Conservation (phyloP, 257 asterid genomes). For the Echium plantagineum region DNA sequence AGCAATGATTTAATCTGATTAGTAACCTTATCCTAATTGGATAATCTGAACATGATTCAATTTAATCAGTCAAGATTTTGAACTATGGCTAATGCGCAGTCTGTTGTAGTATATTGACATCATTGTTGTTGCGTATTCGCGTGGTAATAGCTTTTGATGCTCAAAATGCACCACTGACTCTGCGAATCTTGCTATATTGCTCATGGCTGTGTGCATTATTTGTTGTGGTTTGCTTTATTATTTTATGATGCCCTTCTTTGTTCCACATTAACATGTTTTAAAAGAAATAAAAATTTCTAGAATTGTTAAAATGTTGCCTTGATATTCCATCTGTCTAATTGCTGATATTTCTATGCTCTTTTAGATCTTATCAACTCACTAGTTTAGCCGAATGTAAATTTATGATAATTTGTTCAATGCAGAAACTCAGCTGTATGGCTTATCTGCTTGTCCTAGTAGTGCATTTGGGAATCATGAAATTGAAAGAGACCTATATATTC, state of each 20-base stretch:
- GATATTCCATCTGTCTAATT: background rate
- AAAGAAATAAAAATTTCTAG: too few species aligned
- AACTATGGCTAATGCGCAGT: background rate
- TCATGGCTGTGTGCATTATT: too few species aligned
- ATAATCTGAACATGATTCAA: too few species aligned
- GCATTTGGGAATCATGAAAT: conserved; percentile 76
- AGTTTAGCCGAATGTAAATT: too few species aligned
- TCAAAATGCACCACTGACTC: background rate
- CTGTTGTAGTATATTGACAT: background rate
- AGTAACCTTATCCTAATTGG: too few species aligned
- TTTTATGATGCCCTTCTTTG: too few species aligned
- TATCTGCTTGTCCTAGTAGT: conserved; percentile 54
- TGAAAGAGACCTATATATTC: conserved; percentile 79
- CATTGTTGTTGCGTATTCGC: background rate
- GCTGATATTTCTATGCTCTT: background rate
- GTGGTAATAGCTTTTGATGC: background rate
- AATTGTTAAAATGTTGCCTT: background rate
- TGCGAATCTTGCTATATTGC: background rate
- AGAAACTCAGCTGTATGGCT: conserved; percentile 31
- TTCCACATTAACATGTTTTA: too few species aligned
- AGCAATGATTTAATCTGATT: too few species aligned
- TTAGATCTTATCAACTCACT: background rate
- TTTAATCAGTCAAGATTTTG: background rate
- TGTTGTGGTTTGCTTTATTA: too few species aligned
- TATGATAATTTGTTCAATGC: conserved; percentile 12